Base-by-base conservation (phyloP, 2,329 filamentous ascomycete species). In the Acephala macrosclerotiorum region DNA sequence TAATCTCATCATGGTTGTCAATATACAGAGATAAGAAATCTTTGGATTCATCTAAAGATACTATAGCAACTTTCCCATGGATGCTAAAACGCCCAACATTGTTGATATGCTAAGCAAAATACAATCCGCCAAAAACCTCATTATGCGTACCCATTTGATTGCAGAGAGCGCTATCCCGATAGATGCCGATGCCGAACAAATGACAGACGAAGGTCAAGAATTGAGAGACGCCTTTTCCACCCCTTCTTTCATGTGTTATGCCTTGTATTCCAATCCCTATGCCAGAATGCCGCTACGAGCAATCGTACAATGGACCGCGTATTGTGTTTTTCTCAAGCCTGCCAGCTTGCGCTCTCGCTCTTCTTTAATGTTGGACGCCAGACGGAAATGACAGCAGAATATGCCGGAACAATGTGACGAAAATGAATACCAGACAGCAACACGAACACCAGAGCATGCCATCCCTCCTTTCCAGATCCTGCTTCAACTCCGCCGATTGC, bases 401-500 rank as follows among this genome's bases (percentile, higher is more conserved):
- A 66, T 65, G 65, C 69, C 68, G 66, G 63, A 71, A 67, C 65
- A 67, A 61, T 47, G 45, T 42, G 56, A 61, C 62, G 57, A 63
- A 35, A 69, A 68, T 60, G 66, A 63, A 71, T 67, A 69, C 47
- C 53, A 68, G 61, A 58, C 61, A 67, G 20, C 29, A 29, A 47
- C 42, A 56, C 33, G 57, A 73, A 70, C 70, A 71, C 64, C 69
- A 59, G 56, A 70, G 73, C 69, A 75, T 75, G 71, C 72, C 70
- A 68, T 66, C 70, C 60, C 33, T 47, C 64, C 58, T 66, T 72
- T 62, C 69, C 71, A 68, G 64, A 67, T 70, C 71, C 69, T 70
- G 64, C 67, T 70, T 69, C 71, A 75, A 75, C 72, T 75, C 73
- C 73, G 64, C 68, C 65, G 71, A 73, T 65, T 73, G 69, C 68